These are phyloP conservation scores for Oryza officinalis DNA, from an alignment of 176 grass and related monocot genomes.

Conservation along the genomic window DNA sequence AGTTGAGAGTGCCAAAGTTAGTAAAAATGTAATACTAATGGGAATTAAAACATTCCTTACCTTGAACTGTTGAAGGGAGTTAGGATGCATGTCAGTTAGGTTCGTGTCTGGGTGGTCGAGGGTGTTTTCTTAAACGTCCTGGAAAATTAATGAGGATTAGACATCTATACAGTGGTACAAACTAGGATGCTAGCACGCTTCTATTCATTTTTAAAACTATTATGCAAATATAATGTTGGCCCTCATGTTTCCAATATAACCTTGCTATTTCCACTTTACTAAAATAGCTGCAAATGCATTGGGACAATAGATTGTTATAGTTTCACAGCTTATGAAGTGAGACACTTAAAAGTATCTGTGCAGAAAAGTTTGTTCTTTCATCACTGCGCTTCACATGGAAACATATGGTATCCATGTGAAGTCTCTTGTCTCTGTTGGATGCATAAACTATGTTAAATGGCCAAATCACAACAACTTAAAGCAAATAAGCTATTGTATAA, in stretches of 20 bases:
- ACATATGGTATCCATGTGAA: conserved; percentile 3
- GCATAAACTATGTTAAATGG: conserved; percentile 48
- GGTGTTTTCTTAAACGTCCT: conserved; percentile 1
- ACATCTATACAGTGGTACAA: not conserved
- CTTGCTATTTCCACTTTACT: not conserved
- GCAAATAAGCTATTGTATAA: conserved; percentile 16
- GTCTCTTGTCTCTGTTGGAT: conserved; percentile 19
- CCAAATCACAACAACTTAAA: conserved; percentile 20
- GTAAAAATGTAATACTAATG: not conserved
- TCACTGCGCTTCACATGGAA: not conserved
- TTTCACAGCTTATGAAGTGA: not conserved
- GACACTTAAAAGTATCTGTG: not conserved
- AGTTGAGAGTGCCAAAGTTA: not conserved
- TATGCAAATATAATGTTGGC: not conserved
- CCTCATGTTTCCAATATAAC: not conserved
- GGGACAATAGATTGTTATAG: not conserved
- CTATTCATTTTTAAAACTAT: not conserved
- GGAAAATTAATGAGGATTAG: conserved; percentile 1
- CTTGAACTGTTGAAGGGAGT: not conserved
- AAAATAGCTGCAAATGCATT: not conserved
- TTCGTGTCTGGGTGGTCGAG: not conserved
- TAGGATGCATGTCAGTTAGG: conserved; percentile 6
- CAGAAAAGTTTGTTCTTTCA: conserved; percentile 19
- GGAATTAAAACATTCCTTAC: not conserved
- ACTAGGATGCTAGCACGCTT: not conserved